These are phyloP conservation scores for Beauveria sp. DNA, from an alignment of 2,329 filamentous ascomycete genomes.

Conservation along the genomic window DNA sequence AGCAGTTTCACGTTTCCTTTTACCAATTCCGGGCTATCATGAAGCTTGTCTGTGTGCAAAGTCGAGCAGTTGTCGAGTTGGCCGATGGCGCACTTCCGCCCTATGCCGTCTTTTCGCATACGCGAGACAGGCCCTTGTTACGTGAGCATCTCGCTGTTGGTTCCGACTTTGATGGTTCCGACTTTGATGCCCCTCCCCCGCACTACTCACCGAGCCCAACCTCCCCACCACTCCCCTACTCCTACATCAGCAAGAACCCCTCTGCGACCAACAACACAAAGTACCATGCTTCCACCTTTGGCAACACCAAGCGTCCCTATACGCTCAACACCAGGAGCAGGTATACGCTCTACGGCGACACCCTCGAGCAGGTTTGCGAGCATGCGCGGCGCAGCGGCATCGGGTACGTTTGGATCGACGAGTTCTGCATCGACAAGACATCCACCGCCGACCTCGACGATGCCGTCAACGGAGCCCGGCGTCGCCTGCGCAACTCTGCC, in stretches of 20 bases:
- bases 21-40: not conserved
- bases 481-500: not conserved
- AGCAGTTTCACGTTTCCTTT: not conserved
- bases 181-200: not conserved
- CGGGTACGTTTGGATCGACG: conserved; percentile 8
- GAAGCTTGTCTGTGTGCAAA: not conserved
- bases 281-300: too few relatives aligned
- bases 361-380: not conserved
- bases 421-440: conserved; percentile 5
- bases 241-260: not conserved
- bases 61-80: not conserved
- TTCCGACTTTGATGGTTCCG: not conserved
- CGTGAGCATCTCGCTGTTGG: not conserved
- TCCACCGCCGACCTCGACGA: conserved; percentile 6
- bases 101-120: not conserved
- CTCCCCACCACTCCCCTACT: not conserved
- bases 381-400: not conserved
- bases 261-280: not conserved
- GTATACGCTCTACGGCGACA: not conserved
- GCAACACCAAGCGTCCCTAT: not conserved
- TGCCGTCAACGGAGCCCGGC: conserved; percentile 5
- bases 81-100: not conserved
- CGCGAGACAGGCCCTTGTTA: not conserved
- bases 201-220: not conserved
- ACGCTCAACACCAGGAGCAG: not conserved